Percentiles rank a stretch among this genome's conserved stretches.
phyloP scores from a whole-genome alignment of 208 protist species.

The Crithidia brevicula region DNA sequence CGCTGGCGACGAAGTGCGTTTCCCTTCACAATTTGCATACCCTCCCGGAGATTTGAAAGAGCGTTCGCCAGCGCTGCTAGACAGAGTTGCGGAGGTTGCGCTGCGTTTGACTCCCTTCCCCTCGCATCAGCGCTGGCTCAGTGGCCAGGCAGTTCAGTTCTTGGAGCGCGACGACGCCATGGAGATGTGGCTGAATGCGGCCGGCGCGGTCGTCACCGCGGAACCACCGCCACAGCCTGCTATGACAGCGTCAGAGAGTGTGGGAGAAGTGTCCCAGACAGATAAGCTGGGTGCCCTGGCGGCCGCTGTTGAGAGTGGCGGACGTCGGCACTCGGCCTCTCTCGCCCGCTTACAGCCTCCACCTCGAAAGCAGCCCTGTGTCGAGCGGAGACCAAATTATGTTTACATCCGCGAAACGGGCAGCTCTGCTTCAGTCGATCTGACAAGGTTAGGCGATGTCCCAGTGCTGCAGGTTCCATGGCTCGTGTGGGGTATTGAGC shows the following conservation, averaged over 20 bases:
- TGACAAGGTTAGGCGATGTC: constrained; percentile 29
- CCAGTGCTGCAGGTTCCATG: constrained; percentile 43
- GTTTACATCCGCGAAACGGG: constrained; percentile 38
- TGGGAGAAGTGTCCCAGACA: neutral
- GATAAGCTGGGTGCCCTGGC: neutral
- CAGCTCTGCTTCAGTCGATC: neutral
- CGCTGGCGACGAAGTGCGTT: constrained; percentile 3
- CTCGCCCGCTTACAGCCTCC: neutral
- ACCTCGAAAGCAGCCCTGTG: neutral
- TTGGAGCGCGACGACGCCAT: constrained; percentile 29
- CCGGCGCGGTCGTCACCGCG: constrained; percentile 21
- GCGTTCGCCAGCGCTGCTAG: too few relatives aligned
- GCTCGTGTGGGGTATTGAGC: constrained; percentile 40
- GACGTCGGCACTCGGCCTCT: constrained; percentile 4
- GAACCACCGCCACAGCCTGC: constrained; percentile 1
- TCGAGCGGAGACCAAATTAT: constrained; percentile 30
- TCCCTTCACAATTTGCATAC: neutral
- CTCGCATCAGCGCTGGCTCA: constrained; percentile 17
- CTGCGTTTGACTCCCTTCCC: constrained; percentile 24
- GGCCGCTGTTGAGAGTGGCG: neutral
- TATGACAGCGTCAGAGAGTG: neutral
- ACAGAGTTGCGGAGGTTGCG: neutral
- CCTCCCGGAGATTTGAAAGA: too few relatives aligned
- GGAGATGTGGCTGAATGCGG: constrained; percentile 35
- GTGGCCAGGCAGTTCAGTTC: constrained; percentile 14